A percentile compares a stretch with the other conserved stretches of the same genome.
These are phyloP conservation scores for Cryoendolithus antarcticus DNA, from an alignment of 2,329 filamentous ascomycete genomes.

Conservation along the genomic window DNA sequence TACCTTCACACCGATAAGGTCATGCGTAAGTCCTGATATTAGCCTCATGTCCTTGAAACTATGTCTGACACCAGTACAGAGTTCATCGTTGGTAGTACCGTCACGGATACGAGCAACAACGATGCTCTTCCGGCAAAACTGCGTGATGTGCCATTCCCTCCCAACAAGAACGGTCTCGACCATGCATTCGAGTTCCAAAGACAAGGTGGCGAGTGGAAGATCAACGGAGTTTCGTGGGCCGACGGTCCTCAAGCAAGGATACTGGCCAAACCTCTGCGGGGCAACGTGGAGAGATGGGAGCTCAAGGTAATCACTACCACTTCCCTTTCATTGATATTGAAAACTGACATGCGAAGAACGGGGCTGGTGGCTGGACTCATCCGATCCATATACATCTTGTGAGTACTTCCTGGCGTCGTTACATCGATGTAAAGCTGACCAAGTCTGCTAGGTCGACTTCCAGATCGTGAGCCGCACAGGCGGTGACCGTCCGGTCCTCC, in stretches of 20 bases:
- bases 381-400: conserved; percentile 32
- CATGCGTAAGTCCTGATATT: conserved; percentile 16
- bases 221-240: conserved; percentile 35
- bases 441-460: too few relatives aligned
- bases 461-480: conserved; percentile 40
- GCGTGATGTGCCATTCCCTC: conserved; percentile 22
- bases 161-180: conserved; percentile 24
- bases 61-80: conserved; percentile 40
- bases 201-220: conserved; percentile 34
- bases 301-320: too few relatives aligned
- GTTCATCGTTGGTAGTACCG: conserved; percentile 36
- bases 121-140: conserved; percentile 26
- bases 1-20: conserved; percentile 34
- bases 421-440: conserved; percentile 45
- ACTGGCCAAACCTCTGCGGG: conserved; percentile 21
- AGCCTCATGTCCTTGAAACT: conserved; percentile 29
- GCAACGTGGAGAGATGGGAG: conserved; percentile 25
- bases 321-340: conserved; percentile 34
- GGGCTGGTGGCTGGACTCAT: conserved; percentile 38
- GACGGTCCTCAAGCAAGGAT: conserved; percentile 23
- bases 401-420: conserved; percentile 40
- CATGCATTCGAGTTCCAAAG: conserved; percentile 35
- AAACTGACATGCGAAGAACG: conserved; percentile 33
- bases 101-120: conserved; percentile 27
- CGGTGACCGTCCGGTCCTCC: conserved; percentile 30